Percentiles rank a stretch among this genome's conserved stretches.
phyloP scores from a whole-genome alignment of 2,329 filamentous ascomycete genomes.

The Venturiaceae sp. region DNA sequence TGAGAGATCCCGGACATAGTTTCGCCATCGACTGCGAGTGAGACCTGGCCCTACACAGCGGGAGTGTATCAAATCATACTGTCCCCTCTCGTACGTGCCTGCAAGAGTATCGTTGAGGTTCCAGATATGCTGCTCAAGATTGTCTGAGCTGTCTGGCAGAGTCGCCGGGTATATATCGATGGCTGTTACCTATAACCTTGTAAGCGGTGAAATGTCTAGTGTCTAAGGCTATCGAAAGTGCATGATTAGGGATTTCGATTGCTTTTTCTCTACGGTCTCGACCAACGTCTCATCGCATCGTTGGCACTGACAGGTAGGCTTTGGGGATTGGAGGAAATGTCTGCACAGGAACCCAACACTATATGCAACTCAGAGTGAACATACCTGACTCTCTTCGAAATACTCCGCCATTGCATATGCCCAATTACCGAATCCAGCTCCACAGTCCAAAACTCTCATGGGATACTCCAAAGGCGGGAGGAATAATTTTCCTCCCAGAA shows the following conservation, averaged over 20 bases:
- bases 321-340: too few species aligned
- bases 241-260: background rate
- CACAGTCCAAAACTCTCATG: conserved; percentile 25
- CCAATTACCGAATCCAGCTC: conserved; percentile 29
- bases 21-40: conserved; percentile 59
- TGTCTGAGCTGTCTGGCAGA: conserved; percentile 25
- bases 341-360: too few species aligned
- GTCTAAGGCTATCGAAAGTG: background rate
- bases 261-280: background rate
- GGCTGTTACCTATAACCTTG: conserved; percentile 21
- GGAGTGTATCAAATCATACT: conserved; percentile 80
- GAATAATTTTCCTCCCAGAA: conserved; percentile 20
- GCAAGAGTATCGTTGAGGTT: conserved; percentile 28
- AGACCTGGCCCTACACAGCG: conserved; percentile 64
- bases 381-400: conserved; percentile 26
- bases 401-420: conserved; percentile 25
- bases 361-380: too few species aligned
- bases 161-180: conserved; percentile 26
- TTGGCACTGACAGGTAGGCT: too few species aligned
- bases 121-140: conserved; percentile 22
- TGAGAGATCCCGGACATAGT: conserved; percentile 68
- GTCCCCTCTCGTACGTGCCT: conserved; percentile 52
- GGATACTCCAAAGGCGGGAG: conserved; percentile 22
- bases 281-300: too few species aligned
- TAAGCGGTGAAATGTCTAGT: conserved; percentile 10